phyloP scores from a whole-genome alignment of 169 alveolate genomes.

The Cryptosporidium xiaoi region DNA sequence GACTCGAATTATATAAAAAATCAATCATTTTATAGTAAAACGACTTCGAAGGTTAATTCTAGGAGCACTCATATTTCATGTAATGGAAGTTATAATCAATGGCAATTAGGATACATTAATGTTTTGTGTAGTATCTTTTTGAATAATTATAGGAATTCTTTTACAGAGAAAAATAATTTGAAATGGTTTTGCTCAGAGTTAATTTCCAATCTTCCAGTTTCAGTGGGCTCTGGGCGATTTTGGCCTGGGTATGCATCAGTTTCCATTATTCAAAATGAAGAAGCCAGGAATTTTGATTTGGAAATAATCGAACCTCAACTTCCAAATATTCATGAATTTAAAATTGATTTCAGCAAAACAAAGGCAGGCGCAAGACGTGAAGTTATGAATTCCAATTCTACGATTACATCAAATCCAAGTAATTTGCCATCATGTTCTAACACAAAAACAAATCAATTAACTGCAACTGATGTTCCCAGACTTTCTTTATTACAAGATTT shows the following conservation, averaged over 20 bases:
- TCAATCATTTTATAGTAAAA: not conserved
- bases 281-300: slow-evolving; percentile 29
- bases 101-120: slow-evolving; percentile 71
- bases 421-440: slow-evolving; percentile 4
- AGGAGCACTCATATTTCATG: slow-evolving; percentile 9
- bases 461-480: slow-evolving; percentile 32
- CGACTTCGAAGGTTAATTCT: not conserved
- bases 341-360: slow-evolving; percentile 25
- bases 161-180: not conserved
- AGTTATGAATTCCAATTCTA: not conserved
- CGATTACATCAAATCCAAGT: slow-evolving; percentile 14
- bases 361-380: slow-evolving; percentile 35
- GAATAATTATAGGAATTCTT: not conserved
- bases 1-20: not conserved
- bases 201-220: slow-evolving; percentile 42
- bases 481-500: slow-evolving; percentile 52
- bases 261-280: slow-evolving; percentile 56
- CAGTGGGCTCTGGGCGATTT: slow-evolving; percentile 60
- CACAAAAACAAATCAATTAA: not conserved
- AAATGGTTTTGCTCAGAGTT: slow-evolving; percentile 53
- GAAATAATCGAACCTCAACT: slow-evolving; percentile 64
- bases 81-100: slow-evolving; percentile 31
- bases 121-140: slow-evolving; percentile 26
- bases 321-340: slow-evolving; percentile 50
- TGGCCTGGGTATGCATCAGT: slow-evolving; percentile 65